Base-by-base conservation (phyloP, 1,284 basidiomycete genomes). In the Sporisorium sorghi region DNA sequence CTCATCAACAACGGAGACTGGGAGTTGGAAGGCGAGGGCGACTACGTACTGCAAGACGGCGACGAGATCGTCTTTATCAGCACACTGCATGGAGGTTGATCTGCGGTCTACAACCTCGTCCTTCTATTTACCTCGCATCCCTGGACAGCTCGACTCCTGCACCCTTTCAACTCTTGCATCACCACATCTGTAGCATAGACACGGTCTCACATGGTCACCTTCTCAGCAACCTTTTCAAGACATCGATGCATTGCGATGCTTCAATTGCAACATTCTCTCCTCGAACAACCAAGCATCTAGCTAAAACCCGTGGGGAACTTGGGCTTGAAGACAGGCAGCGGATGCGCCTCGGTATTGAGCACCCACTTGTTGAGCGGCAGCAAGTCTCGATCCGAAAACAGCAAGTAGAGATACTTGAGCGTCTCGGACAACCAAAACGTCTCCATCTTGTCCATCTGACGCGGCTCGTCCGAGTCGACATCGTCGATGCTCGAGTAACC, bases 61-160 rank as follows among this genome's bases (percentile, higher is more conserved):
- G 96, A 99, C 84, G 92, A 96, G 85, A 88, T 98, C 54, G 93
- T 97, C 7, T 96, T 99, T 85, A 98, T 98, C 76, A 96, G 93
- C 35, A 98, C 95, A 0, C 85, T 98, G 47, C 96, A 98, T 80
- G 95, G 95, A 0, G 95, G 95, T 56, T 92, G 24, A 51, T 30
- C 7, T 8, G 2, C 43, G 15, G 15, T 30, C 26, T n/a, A n/a
- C 23, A 40, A n/a, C 23, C 19, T 30, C 5, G 15, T 19, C 23
- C 23, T 19, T 40, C 32, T 30, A 3, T 2, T 4, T 12, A 23
- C 28, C 21, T n/a, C 5, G 6, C 46, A 47, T 21, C 19, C 32
- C 35, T 17, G 9, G 5, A 6, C 19, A 33, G n/a, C 47, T 50
- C 32, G 26, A 17, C 21, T 24, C 21, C n/a, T 8, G 37, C 14